phyloP scores from a whole-genome alignment of 176 grass and related monocot species.

The Aegilops sharonensis region DNA sequence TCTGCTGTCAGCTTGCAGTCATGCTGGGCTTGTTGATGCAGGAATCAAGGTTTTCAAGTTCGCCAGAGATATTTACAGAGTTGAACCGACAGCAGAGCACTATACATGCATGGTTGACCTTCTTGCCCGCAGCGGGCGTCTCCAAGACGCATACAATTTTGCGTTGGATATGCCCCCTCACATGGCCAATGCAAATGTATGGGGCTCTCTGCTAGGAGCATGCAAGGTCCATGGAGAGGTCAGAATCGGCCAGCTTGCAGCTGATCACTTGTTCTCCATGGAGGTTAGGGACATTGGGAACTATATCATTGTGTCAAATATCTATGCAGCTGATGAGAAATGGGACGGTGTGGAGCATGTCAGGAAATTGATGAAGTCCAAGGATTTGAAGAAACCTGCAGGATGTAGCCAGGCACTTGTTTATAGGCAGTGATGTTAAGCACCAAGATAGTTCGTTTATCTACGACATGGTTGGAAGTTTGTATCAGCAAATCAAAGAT shows the following conservation, averaged over 20 bases:
- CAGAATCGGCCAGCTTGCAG: slow-evolving; percentile 45
- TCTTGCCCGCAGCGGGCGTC: slow-evolving; percentile 45
- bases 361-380: slow-evolving; percentile 61
- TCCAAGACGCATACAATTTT: slow-evolving; percentile 65
- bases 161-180: slow-evolving; percentile 47
- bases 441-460: slow-evolving; percentile 47
- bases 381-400: slow-evolving; percentile 70
- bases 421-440: slow-evolving; percentile 49
- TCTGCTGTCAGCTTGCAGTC: slow-evolving; percentile 73
- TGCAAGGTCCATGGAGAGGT: slow-evolving; percentile 61
- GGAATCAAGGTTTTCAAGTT: slow-evolving; percentile 66
- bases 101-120: slow-evolving; percentile 76
- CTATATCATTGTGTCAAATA: slow-evolving; percentile 70
- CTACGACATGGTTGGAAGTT: slow-evolving; percentile 35
- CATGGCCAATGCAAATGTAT: slow-evolving; percentile 49
- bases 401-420: slow-evolving; percentile 70
- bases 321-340: slow-evolving; percentile 64
- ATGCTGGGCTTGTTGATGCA: slow-evolving; percentile 57
- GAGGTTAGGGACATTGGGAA: slow-evolving; percentile 52
- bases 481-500: slow-evolving; percentile 59
- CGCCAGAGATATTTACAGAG: slow-evolving; percentile 41
- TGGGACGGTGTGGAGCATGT: slow-evolving; percentile 70
- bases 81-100: slow-evolving; percentile 53
- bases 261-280: slow-evolving; percentile 48
- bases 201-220: slow-evolving; percentile 56